These are phyloP conservation scores for Cercospora nicotianae DNA, from an alignment of 2,329 filamentous ascomycete genomes.

Conservation along the genomic window DNA sequence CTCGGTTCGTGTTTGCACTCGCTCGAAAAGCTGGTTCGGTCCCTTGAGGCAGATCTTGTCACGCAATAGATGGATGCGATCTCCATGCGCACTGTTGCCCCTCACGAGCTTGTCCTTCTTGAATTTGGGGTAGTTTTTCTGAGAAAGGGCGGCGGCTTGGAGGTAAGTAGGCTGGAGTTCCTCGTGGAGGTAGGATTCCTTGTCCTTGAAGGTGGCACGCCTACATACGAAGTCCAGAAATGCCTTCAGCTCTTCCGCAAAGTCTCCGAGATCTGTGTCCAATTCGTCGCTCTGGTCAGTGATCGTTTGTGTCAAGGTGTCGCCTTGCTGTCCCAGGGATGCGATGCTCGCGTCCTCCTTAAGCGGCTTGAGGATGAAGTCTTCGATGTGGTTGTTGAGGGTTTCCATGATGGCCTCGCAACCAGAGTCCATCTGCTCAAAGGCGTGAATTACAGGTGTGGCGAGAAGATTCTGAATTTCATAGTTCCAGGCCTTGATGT, in stretches of 20 bases:
- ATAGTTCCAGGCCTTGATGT: constrained; percentile 10
- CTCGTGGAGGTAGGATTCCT: neutral
- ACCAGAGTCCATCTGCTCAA: neutral
- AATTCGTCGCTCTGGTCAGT: neutral
- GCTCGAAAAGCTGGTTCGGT: neutral
- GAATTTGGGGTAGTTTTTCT: neutral
- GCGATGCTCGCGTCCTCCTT: neutral
- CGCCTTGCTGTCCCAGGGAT: neutral
- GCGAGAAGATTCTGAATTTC: constrained; percentile 7
- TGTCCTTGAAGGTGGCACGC: neutral
- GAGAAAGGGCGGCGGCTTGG: neutral
- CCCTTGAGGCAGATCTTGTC: neutral
- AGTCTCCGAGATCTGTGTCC: neutral
- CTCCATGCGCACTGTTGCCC: neutral
- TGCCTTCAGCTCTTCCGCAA: neutral
- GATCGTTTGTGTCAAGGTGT: neutral
- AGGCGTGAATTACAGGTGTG: neutral
- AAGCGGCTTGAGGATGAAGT: neutral
- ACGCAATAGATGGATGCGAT: neutral
- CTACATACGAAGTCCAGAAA: neutral
- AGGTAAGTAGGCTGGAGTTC: neutral
- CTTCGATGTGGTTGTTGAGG: neutral
- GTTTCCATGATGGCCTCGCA: neutral
- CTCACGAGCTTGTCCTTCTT: neutral
- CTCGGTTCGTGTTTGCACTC: neutral